A percentile compares a stretch with the other conserved stretches of the same genome.
These are phyloP conservation scores for Mortierella sp. DNA, from an alignment of 371 early-diverging fungal species.

Conservation along the genomic window DNA sequence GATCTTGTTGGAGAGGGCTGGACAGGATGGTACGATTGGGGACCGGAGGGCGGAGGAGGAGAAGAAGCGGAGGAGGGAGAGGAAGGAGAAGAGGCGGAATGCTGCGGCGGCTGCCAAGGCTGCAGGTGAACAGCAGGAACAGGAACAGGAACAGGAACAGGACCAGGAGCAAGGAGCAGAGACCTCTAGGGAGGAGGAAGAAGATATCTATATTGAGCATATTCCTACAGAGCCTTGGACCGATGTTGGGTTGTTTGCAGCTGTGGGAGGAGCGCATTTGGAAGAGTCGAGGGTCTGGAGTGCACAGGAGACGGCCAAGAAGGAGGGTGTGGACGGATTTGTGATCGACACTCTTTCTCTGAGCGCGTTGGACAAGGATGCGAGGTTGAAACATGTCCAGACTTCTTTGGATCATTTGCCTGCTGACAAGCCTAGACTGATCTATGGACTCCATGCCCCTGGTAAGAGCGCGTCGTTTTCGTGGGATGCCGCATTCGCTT, in stretches of 20 bases:
- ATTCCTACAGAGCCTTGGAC: conserved; percentile 41
- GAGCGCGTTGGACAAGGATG: conserved; percentile 27
- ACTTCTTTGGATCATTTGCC: conserved; percentile 59
- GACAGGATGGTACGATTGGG: conserved; percentile 18
- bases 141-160: conserved; percentile 18
- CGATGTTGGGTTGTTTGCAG: conserved; percentile 67
- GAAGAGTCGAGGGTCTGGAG: conserved; percentile 69
- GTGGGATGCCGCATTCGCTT: background rate
- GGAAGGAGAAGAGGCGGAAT: conserved; percentile 21
- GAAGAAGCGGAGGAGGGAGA: conserved; percentile 47
- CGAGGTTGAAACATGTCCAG: conserved; percentile 51
- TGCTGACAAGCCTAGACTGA: conserved; percentile 58
- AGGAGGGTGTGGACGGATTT: conserved; percentile 65
- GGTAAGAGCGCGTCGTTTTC: conserved; percentile 10
- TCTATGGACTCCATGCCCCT: conserved; percentile 64
- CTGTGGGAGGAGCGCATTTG: conserved; percentile 65
- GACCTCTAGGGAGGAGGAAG: background rate
- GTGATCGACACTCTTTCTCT: conserved; percentile 41
- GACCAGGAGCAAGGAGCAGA: conserved; percentile 14
- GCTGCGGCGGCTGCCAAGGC: background rate
- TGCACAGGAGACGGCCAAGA: conserved; percentile 67
- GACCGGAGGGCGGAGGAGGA: conserved; percentile 32
- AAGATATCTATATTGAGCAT: background rate
- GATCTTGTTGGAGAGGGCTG: conserved; percentile 40
- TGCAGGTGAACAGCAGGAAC: background rate